phyloP scores from a whole-genome alignment of 768 basidiomycete species.

The Russula brevipes region DNA sequence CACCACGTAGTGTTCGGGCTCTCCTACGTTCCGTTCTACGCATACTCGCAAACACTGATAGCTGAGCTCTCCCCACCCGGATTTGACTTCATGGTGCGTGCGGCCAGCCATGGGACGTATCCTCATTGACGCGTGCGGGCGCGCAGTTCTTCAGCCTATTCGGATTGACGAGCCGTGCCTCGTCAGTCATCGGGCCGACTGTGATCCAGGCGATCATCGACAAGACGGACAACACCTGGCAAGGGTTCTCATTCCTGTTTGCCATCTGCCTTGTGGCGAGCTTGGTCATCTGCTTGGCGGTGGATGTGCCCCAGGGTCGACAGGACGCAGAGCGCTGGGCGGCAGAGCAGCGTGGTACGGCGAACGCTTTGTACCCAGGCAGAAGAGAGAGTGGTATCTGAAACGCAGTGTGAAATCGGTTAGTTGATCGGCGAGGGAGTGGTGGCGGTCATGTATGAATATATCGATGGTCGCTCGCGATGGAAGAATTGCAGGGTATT shows the following conservation, averaged over 20 bases:
- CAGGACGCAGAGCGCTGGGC: constrained; percentile 39
- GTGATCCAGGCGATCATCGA: constrained; percentile 82
- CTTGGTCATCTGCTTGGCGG: constrained; percentile 69
- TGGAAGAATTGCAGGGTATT: no score
- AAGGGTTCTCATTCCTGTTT: constrained; percentile 81
- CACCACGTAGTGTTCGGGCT: constrained; percentile 78
- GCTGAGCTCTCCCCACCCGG: constrained; percentile 83
- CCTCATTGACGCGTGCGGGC: no score
- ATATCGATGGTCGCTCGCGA: no score
- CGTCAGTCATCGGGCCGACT: constrained; percentile 83
- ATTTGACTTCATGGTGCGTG: constrained; percentile 68
- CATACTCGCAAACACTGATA: constrained; percentile 85
- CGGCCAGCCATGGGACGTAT: no score
- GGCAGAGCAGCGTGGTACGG: constrained; percentile 24
- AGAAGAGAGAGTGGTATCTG: no score
- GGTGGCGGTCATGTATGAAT: no score
- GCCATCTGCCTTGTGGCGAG: constrained; percentile 62
- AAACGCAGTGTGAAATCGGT: no score
- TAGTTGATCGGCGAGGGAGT: no score
- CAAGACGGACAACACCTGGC: constrained; percentile 67
- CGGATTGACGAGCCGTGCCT: constrained; percentile 45
- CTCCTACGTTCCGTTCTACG: constrained; percentile 85
- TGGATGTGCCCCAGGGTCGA: constrained; percentile 37
- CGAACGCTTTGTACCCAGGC: no score
- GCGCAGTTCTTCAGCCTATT: constrained; percentile 66